Percentiles rank a stretch among this genome's conserved stretches.
Evolutionary conservation across 192 early-diverging fungal species (phyloP).

Genomic region (Coemansia sp.): DNA sequence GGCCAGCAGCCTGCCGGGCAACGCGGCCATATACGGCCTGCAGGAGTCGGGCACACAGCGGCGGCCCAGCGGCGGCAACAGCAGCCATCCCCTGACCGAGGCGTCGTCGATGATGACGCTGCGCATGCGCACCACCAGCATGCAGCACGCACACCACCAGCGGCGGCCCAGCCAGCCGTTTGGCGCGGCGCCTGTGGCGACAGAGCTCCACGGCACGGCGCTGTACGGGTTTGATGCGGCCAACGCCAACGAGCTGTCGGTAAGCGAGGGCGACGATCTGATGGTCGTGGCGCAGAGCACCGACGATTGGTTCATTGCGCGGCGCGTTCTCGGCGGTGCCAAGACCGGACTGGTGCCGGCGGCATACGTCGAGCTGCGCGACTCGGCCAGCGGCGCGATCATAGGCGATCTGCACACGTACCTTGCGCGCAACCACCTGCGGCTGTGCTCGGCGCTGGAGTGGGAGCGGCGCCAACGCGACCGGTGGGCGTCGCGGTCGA

Average conservation of each 20-base stretch:
- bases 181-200: conserved; percentile 7
- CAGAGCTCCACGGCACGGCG: conserved; percentile 65
- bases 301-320: conserved; percentile 77
- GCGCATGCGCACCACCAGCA: conserved; percentile 50
- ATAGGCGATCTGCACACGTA: conserved; percentile 65
- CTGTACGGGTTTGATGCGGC: conserved; percentile 75
- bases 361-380: conserved; percentile 71
- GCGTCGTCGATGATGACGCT: conserved; percentile 22
- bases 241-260: conserved; percentile 67
- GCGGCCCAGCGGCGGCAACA: conserved; percentile 26
- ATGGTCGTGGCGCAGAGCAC: conserved; percentile 77
- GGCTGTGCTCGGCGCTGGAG: conserved; percentile 54
- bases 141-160: conserved; percentile 30
- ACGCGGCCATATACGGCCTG: conserved; percentile 6
- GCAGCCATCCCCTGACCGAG: conserved; percentile 8
- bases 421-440: conserved; percentile 38
- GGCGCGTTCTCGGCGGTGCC: conserved; percentile 60
- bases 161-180: conserved; percentile 31
- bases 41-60: conserved; percentile 21
- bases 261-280: conserved; percentile 68
- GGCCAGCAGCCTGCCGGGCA: conserved; percentile 20
- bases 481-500: conserved; percentile 20
- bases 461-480: conserved; percentile 60
- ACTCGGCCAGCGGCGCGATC: conserved; percentile 62
- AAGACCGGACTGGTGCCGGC: conserved; percentile 75